phyloP scores from a whole-genome alignment of 176 grass and related monocot species.

The Aegilops longissima region DNA sequence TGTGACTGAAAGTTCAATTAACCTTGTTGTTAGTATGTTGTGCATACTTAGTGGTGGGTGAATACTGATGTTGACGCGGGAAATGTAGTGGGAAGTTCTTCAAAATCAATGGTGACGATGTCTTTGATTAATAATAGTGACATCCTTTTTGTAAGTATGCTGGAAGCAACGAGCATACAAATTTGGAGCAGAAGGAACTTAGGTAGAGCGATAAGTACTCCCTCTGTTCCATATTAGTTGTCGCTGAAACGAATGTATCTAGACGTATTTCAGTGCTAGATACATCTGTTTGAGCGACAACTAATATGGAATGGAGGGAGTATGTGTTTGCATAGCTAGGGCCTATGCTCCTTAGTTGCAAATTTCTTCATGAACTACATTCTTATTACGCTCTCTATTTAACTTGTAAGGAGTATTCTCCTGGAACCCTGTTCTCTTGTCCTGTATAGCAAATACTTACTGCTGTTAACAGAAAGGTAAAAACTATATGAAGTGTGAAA shows the following conservation, averaged over 20 bases:
- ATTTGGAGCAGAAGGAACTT: not conserved
- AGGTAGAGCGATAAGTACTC: not conserved
- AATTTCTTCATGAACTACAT: not conserved
- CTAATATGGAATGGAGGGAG: too few species aligned
- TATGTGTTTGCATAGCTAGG: conserved; percentile 6
- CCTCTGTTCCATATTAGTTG: too few species aligned
- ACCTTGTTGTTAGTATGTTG: not conserved
- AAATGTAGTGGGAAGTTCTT: not conserved
- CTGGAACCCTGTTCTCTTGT: not conserved
- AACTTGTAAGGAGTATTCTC: not conserved
- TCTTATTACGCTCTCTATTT: conserved; percentile 4
- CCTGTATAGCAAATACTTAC: not conserved
- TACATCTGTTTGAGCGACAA: too few species aligned
- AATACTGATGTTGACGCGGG: not conserved
- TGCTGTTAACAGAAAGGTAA: not conserved
- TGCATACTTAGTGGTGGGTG: not conserved
- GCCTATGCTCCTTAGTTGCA: not conserved
- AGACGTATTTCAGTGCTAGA: too few species aligned
- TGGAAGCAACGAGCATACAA: not conserved
- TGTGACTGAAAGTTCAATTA: not conserved
- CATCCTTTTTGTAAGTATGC: not conserved
- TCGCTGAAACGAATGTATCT: too few species aligned
- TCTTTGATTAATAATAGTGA: not conserved
- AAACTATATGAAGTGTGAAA: conserved; percentile 3
- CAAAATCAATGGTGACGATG: not conserved